Percentiles rank a stretch among this genome's conserved stretches.
Evolutionary conservation across 768 basidiomycete species (phyloP).

Genomic region (Rhizopogon roseolus): DNA sequence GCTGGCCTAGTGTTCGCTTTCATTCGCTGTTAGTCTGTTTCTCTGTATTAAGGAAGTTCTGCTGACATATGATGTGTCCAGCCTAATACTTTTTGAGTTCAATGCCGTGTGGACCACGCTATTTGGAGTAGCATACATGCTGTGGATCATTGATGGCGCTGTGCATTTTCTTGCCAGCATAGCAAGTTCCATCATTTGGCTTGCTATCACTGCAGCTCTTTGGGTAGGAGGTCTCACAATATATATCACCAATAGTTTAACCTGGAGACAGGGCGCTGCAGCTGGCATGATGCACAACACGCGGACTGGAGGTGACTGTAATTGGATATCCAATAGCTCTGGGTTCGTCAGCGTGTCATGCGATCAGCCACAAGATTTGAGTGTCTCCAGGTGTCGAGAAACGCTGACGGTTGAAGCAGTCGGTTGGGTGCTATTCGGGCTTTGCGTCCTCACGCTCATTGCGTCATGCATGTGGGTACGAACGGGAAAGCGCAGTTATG

Average conservation of each 20-base stretch:
- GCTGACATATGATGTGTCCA: conserved; percentile 17
- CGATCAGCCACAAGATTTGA: conserved; percentile 14
- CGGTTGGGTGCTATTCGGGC: conserved; percentile 70
- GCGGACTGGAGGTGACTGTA: conserved; percentile 57
- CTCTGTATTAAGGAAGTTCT: neutral
- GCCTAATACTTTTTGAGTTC: conserved; percentile 57
- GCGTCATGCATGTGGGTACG: conserved; percentile 53
- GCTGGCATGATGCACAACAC: conserved; percentile 65
- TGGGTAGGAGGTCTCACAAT: conserved; percentile 46
- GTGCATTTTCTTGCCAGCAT: conserved; percentile 69
- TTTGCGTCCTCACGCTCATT: conserved; percentile 52
- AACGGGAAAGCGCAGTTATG: conserved; percentile 31
- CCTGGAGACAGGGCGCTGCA: conserved; percentile 50
- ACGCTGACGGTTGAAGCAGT: conserved; percentile 69
- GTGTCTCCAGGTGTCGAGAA: conserved; percentile 55
- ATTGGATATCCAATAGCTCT: conserved; percentile 36
- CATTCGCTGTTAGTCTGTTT: conserved; percentile 51
- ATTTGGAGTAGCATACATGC: conserved; percentile 63
- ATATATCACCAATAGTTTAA: neutral
- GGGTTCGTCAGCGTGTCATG: conserved; percentile 21
- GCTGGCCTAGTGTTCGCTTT: conserved; percentile 59
- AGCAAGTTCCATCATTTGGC: conserved; percentile 74
- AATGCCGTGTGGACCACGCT: conserved; percentile 72
- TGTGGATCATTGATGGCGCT: conserved; percentile 66
- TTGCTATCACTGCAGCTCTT: conserved; percentile 54